Evolutionary conservation across 441 rosid species (phyloP).

Genomic region (Croton laevigatus): DNA sequence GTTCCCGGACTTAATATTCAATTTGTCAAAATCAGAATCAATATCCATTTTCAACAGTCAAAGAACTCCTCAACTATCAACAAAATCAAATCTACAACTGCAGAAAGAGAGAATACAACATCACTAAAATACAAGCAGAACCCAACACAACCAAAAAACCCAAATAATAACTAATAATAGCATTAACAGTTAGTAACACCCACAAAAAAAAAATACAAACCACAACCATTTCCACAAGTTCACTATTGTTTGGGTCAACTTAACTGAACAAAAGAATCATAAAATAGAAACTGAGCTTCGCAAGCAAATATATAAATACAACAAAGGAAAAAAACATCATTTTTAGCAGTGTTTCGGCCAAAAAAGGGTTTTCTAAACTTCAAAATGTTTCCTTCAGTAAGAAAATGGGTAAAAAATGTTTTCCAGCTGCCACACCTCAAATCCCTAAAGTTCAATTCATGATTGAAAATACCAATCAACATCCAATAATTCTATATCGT

Average conservation of each 20-base stretch:
- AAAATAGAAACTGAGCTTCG: background rate
- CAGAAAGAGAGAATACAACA: background rate
- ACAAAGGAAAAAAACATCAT: background rate
- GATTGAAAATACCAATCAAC: background rate
- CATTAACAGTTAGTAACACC: background rate
- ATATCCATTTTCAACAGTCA: conserved; percentile 38
- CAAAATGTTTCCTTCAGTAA: background rate
- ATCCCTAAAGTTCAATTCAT: background rate
- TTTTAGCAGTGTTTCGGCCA: background rate
- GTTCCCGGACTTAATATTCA: conserved; percentile 27
- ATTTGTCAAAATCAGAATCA: conserved; percentile 33
- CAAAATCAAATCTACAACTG: background rate
- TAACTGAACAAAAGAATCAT: background rate
- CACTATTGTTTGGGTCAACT: background rate
- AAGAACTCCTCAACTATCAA: conserved; percentile 9
- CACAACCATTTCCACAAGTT: background rate
- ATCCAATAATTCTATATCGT: too few species aligned
- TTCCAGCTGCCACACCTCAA: background rate
- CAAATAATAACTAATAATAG: background rate
- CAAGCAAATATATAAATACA: background rate
- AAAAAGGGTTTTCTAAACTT: background rate
- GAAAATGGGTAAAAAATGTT: background rate
- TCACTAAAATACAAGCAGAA: background rate
- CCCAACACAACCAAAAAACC: background rate
- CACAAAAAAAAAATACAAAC: background rate